Evolutionary conservation across 2,329 filamentous ascomycete species (phyloP).

Genomic region (Cladophialophora psammophila): DNA sequence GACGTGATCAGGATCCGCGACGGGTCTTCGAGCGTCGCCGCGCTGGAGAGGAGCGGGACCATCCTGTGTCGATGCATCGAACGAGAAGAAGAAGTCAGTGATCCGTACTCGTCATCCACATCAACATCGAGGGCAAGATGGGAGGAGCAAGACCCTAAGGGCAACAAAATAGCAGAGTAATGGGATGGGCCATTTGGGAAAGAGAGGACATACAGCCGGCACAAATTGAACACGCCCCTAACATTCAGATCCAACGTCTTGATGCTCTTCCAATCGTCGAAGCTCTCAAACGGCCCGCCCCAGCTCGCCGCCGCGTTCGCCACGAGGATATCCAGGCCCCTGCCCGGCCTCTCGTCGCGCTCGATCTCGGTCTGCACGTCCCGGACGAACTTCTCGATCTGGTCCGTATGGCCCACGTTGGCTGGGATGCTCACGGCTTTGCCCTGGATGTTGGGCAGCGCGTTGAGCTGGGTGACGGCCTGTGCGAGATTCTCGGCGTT

Average conservation of each 20-base stretch:
- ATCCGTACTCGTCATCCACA: not conserved
- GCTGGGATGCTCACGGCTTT: constrained; percentile 26
- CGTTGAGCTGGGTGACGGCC: constrained; percentile 27
- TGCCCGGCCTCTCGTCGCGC: constrained; percentile 9
- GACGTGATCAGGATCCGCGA: constrained; percentile 30
- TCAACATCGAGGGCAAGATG: not conserved
- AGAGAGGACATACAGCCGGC: constrained; percentile 43
- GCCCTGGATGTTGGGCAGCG: constrained; percentile 26
- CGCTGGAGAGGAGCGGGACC: constrained; percentile 23
- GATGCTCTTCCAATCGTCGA: constrained; percentile 29
- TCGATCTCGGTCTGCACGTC: constrained; percentile 23
- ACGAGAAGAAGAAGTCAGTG: not conserved
- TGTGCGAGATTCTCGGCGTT: constrained; percentile 22
- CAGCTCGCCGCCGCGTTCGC: constrained; percentile 35
- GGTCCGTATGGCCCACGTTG: constrained; percentile 31
- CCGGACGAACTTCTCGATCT: constrained; percentile 27
- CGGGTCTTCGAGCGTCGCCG: constrained; percentile 21
- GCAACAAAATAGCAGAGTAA: not conserved
- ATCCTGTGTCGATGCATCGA: constrained; percentile 11
- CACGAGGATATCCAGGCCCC: constrained; percentile 38
- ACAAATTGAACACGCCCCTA: constrained; percentile 31
- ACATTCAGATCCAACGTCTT: constrained; percentile 36
- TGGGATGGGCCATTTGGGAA: not conserved
- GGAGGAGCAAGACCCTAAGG: not conserved
- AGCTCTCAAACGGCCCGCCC: constrained; percentile 33